Conservation (phyloP, 192 early-diverging fungal species). For the Dimargaris cristalligena region DNA sequence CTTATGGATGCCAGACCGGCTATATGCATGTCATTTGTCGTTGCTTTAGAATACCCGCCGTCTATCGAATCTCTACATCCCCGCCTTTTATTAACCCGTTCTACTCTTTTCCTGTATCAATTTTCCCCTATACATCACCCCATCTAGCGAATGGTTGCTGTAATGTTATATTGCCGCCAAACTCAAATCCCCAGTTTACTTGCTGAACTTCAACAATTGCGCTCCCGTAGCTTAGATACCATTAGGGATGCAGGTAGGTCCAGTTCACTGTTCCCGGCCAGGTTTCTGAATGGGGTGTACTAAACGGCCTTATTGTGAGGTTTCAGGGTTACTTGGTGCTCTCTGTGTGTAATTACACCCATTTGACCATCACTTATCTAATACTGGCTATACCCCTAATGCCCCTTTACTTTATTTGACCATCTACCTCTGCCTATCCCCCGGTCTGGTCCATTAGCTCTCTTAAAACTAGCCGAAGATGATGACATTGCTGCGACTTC, state of each 20-base stretch:
- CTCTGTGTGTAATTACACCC: not conserved
- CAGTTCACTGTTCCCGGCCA: too few relatives aligned
- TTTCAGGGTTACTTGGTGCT: not conserved
- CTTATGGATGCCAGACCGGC: not conserved
- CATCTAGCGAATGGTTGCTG: not conserved
- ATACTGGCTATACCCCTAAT: not conserved
- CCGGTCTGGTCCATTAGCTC: too few relatives aligned
- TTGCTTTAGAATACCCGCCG: too few relatives aligned
- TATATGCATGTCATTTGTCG: not conserved
- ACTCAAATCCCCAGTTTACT: not conserved
- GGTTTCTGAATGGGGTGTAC: not conserved
- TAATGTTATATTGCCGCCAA: not conserved
- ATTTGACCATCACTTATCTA: not conserved
- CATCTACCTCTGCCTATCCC: too few relatives aligned
- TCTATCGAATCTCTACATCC: not conserved
- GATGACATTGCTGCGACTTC: slow-evolving; percentile 46
- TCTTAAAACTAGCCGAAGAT: slow-evolving; percentile 31
- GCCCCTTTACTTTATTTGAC: not conserved
- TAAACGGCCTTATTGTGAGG: too few relatives aligned
- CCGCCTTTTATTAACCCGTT: not conserved
- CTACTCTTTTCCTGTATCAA: not conserved
- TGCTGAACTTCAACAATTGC: not conserved
- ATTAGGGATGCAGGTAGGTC: not conserved
- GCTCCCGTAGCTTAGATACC: not conserved
- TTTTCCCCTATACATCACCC: not conserved